Evolutionary conservation across 1,284 basidiomycete genomes (phyloP).

Genomic region (Exsudoporus floridanus): DNA sequence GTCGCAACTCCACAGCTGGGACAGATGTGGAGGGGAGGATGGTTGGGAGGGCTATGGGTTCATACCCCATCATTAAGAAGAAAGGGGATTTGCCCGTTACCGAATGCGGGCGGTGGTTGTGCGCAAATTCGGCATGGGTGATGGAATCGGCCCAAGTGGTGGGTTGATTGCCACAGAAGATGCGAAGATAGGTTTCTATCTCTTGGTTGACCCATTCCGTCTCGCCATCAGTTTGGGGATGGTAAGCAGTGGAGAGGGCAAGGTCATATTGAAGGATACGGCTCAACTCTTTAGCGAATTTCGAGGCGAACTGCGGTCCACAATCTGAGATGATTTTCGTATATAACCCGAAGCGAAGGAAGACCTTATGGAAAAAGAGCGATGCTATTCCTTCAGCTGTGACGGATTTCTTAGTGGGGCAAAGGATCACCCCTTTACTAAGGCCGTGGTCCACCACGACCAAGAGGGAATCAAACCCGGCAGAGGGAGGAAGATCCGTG

Average conservation of each 20-base stretch:
- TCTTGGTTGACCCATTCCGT: not conserved
- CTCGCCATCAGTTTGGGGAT: not conserved
- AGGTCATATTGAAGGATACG: too few species aligned
- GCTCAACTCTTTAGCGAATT: too few species aligned
- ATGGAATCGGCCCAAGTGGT: not conserved
- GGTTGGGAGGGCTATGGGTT: not conserved
- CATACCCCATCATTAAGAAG: not conserved
- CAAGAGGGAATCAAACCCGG: not conserved
- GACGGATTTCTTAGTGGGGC: not conserved
- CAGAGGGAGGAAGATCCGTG: too few species aligned
- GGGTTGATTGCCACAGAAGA: not conserved
- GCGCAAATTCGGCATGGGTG: not conserved
- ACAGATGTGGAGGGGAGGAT: not conserved
- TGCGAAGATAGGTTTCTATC: not conserved
- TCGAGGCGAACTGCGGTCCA: too few species aligned
- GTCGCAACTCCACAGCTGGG: not conserved
- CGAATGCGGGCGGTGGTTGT: not conserved
- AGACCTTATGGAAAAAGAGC: not conserved
- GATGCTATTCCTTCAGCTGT: fast-evolving
- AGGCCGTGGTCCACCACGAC: not conserved
- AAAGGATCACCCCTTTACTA: not conserved
- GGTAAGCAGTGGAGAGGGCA: too few species aligned
- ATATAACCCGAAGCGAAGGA: not conserved
- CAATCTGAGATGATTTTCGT: too few species aligned
- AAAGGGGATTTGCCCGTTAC: not conserved